Conservation (phyloP, 345 rosid genomes). For the Citrus cavaleriei region DNA sequence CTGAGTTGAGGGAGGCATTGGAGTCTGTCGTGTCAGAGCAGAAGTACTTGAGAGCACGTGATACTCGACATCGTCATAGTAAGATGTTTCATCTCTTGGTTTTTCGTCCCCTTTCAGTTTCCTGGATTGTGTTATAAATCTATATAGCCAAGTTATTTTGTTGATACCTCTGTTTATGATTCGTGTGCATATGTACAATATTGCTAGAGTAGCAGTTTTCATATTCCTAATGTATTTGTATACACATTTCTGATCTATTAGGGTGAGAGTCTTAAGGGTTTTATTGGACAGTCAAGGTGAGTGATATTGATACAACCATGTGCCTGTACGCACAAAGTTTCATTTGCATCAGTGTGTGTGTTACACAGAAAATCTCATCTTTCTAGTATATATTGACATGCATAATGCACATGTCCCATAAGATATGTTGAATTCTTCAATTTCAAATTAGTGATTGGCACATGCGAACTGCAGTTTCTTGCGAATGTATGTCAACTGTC, state of each 20-base stretch:
- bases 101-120: neutral
- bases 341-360: neutral
- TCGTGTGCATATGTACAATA: neutral
- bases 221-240: neutral
- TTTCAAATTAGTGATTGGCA: neutral
- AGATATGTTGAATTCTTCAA: neutral
- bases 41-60: constrained; percentile 92
- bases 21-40: constrained; percentile 91
- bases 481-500: neutral
- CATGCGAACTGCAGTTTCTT: neutral
- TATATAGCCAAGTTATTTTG: neutral
- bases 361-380: neutral
- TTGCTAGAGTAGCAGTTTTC: neutral
- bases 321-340: neutral
- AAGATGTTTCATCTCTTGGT: constrained; percentile 29
- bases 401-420: neutral
- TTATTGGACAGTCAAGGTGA: neutral
- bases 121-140: neutral
- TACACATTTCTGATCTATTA: neutral
- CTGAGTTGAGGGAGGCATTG: constrained; percentile 90
- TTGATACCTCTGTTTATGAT: neutral
- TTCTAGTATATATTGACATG: neutral
- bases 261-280: neutral
- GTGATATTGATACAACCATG: neutral
- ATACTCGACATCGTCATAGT: constrained; percentile 89